Base-by-base conservation (phyloP, 2,329 filamentous ascomycete genomes). In the Clarireedia sp. region DNA sequence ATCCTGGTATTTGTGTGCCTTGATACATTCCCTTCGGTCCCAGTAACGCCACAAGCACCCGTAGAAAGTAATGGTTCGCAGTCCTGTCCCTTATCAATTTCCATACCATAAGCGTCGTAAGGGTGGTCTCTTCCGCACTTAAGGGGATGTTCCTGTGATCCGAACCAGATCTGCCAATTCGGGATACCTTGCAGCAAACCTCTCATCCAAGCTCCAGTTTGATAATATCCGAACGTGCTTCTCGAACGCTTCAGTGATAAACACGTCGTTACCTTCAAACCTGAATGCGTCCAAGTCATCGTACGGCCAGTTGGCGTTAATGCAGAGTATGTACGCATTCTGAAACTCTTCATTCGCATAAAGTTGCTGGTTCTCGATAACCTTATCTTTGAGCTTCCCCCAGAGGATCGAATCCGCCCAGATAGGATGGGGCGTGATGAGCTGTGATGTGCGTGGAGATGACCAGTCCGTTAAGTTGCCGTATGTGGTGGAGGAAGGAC, bases 301-400 rank as follows among this genome's bases (percentile, higher is more conserved):
- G 23, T 60, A 63, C 8, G 67, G 64, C 72, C 69, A 73, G 44
- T 72, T 69, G 46, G 69, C 59, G 49, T 67, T 68, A 47, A 73
- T 52, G 52, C 64, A 68, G 38, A 62, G 60, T 44, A 62, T 66
- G 59, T 73, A 73, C 40, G 69, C 47, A 52, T 65, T 63, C 41
- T 66, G 65, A 44, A 73, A 73, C 50, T 73, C 70, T 2, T 67
- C 64, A 7, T 68, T 73, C 41, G 66, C 68, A 54, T 74, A 74
- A 4, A 66, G 49, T 16, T 67, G 63, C 55, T 71, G 72, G 21
- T 67, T 67, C 47, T 68, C 62, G 23, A 72, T 70, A 47, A 70
- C 63, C 41, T 63, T 66, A 51, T 70, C 68, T 55, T 70, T 69
- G 24, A 74, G 59, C 37, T 65, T 62, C 23, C 64, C 63, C 67